Base-by-base conservation (phyloP, 2,329 filamentous ascomycete species). In the Cladophialophora psammophila region DNA sequence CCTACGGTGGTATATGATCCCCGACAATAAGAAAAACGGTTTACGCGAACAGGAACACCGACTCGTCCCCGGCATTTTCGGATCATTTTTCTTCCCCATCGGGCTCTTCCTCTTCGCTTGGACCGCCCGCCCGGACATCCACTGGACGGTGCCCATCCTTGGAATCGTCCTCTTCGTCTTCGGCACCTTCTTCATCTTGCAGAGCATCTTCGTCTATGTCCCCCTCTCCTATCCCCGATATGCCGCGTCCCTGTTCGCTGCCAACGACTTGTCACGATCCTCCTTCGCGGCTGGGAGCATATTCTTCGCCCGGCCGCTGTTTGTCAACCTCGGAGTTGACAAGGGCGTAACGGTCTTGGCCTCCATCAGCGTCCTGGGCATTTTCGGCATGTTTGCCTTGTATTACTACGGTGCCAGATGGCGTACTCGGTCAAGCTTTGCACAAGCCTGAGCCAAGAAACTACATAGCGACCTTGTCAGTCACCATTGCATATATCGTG, bases 381-480 rank as follows among this genome's bases (percentile, higher is more conserved):
- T 78, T 12, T 71, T 84, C 18, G 86, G 86, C 15, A 86, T 90
- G 53, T 88, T 83, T 77, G 75, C 82, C 54, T 77, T 90, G 67
- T 90, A 84, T 75, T 85, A 84, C 70, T 87, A 79, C 67, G 87
- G 87, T 2, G 84, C 81, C 26, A 80, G 75, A 60, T 75, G 90
- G 67, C 82, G 88, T 68, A 78, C 82, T 13, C 79, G 85, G 74
- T 88, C 85, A 76, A 85, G 83, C 75, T 90, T 89, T 78, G 84
- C 86, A n/a, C 40, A 45, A 9, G 15, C 40, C 40, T 45, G n/a
- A 45, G 40, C 3, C 40, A 45, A 3, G 18, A 40, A 40, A 40
- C 38, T 40, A 40, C 26, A 26, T 3, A 26, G 26, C 3, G 2
- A 13, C 38, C 15, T 40, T 1, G 38, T 45, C 15, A 9, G n/a